Base-by-base conservation (phyloP, 495 filamentous ascomycete species). In the Cryomyces minteri region DNA sequence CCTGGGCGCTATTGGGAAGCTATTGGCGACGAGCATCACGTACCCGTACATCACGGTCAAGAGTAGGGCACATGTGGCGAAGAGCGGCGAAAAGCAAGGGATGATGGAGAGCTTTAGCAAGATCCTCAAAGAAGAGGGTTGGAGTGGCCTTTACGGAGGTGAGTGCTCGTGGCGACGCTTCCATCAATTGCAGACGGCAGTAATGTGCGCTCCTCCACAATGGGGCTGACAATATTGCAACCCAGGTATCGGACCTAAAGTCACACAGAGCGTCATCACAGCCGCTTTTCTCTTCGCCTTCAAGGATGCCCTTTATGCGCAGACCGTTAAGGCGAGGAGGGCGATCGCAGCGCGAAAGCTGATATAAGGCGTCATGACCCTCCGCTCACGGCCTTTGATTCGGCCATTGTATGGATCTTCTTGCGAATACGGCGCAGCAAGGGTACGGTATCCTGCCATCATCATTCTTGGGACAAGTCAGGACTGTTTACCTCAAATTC, bases 1-100 rank as follows among this genome's bases (percentile, higher is more conserved):
- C 48, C 64, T 99, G 4, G 90, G 90, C 43, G 90, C 90, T 7
- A 55, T 96, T 6, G 90, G 92, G 50, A 99, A 99, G 69, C 69
- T 99, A 44, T 69, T 93, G 45, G 92, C 90, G 18, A 99, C 90
- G 7, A 77, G 69, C 28, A 80, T 96, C 50, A 99, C 90, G 9
- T 99, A 99, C 59, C 90, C 90, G 18, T 99, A 99, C 50, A 96
- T 95, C 59, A 96, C 90, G 1, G 78, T 99, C 44, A 99, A 99
- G 74, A 88, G 85, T 58, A 73, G 78, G 50, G 90, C 92, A 84
- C 90, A 99, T 63, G 83, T 99, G 38, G 87, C 85, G 18, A 71
- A 70, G 47, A 72, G 76, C 50, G 69, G 68, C 5, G 70, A 69
- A 4, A 79, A 77, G 49, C 71, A 73, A 32, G 65, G 76, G 48